Evolutionary conservation across 2,329 filamentous ascomycete genomes (phyloP), one percentile per base, ranked within the genome.

Genomic region (Curvularia spicifera): DNA sequence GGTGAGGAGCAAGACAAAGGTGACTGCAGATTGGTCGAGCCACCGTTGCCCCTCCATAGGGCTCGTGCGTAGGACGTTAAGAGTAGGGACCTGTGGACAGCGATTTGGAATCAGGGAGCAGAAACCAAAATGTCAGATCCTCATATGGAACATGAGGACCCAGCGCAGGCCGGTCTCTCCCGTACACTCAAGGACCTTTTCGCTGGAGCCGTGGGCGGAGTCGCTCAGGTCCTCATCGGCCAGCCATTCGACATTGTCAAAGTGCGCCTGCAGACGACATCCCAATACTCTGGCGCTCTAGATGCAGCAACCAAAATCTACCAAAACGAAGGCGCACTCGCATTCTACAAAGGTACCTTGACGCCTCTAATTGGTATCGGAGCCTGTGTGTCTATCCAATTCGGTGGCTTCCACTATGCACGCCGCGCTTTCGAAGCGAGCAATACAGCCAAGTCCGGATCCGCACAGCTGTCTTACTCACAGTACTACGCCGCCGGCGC

Each of bases 331-430:
- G 95, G 95, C 1, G 84, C 93, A 2, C 80, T 91, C 12, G 95
- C 95, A 56, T 99, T 99, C 83, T 99, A 99, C 87, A 99, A 99
- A 67, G 95, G 95, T 71, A 98, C 95, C 0, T 83, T 99, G 56
- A 98, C 95, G 5, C 95, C 95, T 0, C 84, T 99, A 55, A 86
- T 99, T 56, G 95, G 95, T 67, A 98, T 99, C 74, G 95, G 95
- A 68, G 95, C 95, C 68, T 99, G 95, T 77, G 93, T 67, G 45
- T 97, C 93, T n/a, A 90, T 99, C 70, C 95, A 99, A 82, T 99
- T 99, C 78, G 95, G 93, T 63, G 95, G 91, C 70, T 99, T 98
- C 84, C 93, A 97, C 83, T 89, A 90, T 73, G 93, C 94, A 8
- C 91, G 91, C 59, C 91, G 95, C 59, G 89, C 86, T 71, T 88